Base-by-base conservation (phyloP, 805 yeast genomes). In the Ogataea wickerhamii region DNA sequence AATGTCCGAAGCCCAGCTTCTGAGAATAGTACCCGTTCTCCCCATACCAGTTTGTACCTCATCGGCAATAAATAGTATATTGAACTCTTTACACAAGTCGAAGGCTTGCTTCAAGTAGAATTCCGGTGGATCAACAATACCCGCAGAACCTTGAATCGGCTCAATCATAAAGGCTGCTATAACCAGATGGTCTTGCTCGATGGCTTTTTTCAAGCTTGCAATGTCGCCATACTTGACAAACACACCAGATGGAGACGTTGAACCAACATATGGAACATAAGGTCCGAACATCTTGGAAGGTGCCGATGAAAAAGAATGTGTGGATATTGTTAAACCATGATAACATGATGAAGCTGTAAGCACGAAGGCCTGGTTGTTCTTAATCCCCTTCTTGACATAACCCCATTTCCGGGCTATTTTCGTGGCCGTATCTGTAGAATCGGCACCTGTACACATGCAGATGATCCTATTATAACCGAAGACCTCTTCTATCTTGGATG, bases 91-190 rank as follows among this genome's bases (percentile, higher is more conserved):
- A 39, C 61, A 56, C 12, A 56, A 28, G 2, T 46, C 51, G 26
- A 18, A 44, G 2, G 55, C 55, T 18, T 44, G 27, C 12, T 45
- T 52, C 8, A 52, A 20, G 28, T 54, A 56, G 4, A 48, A 55
- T 7, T 24, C 35, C n/a, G 59, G 57, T 12, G 61, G 59, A 24
- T 44, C 49, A 13, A 54, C 41, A 17, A 56, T 47, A 37, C 61
- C 61, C n/a, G 58, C 58, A 6, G 56, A 48, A 10, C 61, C 61
- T 38, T 56, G 59, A 17, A 56, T 55, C 20, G 61, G 55, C 34
- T 56, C 61, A 17, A 55, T 48, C 55, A 56, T 53, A 25, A 56
- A 55, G 4, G 55, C 58, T 6, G 56, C 57, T 29, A 56, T 49
- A 16, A 29, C 37, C 5, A 21, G 39, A 30, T 48, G 52, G 37